Conservation (phyloP, 2,329 filamentous ascomycete species). For the Ascomycota sp. region DNA sequence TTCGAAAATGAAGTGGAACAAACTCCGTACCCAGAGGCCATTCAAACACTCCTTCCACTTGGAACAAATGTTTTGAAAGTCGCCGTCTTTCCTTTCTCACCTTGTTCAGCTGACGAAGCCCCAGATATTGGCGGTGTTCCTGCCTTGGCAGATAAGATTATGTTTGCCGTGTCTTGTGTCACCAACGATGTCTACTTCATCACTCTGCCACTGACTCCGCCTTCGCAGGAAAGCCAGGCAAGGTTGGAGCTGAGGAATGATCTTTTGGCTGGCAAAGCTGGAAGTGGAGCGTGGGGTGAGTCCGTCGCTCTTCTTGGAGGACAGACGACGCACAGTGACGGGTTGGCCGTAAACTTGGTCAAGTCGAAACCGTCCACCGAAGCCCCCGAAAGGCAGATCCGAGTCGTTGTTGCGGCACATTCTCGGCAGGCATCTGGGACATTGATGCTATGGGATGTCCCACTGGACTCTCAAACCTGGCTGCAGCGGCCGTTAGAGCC, state of each 20-base stretch:
- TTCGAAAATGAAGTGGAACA: slow-evolving; percentile 34
- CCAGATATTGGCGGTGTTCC: slow-evolving; percentile 22
- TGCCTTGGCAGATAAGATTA: slow-evolving; percentile 33
- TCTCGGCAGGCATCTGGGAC: slow-evolving; percentile 37
- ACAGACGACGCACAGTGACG: slow-evolving; percentile 30
- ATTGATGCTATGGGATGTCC: slow-evolving; percentile 36
- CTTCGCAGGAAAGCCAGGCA: slow-evolving; percentile 37
- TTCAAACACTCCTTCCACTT: slow-evolving; percentile 40
- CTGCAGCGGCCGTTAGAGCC: slow-evolving; percentile 17
- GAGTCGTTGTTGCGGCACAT: slow-evolving; percentile 38
- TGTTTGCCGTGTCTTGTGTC: slow-evolving; percentile 39
- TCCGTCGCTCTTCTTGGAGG: slow-evolving; percentile 31
- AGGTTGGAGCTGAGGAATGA: slow-evolving; percentile 29
- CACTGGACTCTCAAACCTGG: slow-evolving; percentile 20
- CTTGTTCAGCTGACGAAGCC: slow-evolving; percentile 24
- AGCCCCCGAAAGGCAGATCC: slow-evolving; percentile 9
- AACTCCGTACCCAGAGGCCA: slow-evolving; percentile 29
- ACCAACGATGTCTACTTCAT: slow-evolving; percentile 36
- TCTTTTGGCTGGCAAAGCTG: slow-evolving; percentile 31
- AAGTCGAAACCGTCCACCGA: slow-evolving; percentile 16
- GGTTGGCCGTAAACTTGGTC: slow-evolving; percentile 32
- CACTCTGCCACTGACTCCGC: slow-evolving; percentile 38
- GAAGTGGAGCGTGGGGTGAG: slow-evolving; percentile 44
- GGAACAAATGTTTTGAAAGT: slow-evolving; percentile 34
- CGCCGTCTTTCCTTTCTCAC: slow-evolving; percentile 31